Evolutionary conservation across 2,329 filamentous ascomycete species (phyloP).

Genomic region (Seiridium cupressi): DNA sequence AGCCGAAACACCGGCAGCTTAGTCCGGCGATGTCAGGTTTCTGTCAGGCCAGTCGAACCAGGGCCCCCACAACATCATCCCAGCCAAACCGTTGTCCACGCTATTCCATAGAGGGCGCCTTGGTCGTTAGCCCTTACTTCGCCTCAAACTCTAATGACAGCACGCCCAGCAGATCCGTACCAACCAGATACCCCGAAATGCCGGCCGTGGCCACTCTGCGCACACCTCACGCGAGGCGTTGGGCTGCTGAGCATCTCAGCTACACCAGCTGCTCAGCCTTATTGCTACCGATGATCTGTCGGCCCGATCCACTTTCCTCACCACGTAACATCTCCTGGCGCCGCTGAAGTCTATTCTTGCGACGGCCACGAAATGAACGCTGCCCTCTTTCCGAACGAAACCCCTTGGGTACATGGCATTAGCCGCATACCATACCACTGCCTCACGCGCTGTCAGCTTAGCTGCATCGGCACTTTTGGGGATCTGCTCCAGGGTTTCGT

Average conservation of each 20-base stretch:
- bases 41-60: not conserved
- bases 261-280: slow-evolving; percentile 1
- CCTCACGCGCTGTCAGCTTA: not conserved
- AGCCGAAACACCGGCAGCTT: not conserved
- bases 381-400: not conserved
- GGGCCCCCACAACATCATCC: not conserved
- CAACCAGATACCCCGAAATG: not conserved
- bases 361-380: not conserved
- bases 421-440: not conserved
- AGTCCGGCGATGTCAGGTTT: not conserved
- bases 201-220: not conserved
- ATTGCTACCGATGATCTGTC: slow-evolving; percentile 1
- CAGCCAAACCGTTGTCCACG: not conserved
- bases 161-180: not conserved
- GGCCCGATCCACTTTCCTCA: slow-evolving; percentile 1
- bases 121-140: not conserved
- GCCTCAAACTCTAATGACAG: not conserved
- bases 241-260: not conserved
- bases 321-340: not conserved
- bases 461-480: not conserved
- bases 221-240: not conserved
- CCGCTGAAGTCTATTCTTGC: not conserved
- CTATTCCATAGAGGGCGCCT: not conserved
- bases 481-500: not conserved
- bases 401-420: not conserved